A percentile compares a stretch with the other conserved stretches of the same genome.
Conservation (phyloP, 129 eudicot genomes). For the Chrysanthemum seticuspe region DNA sequence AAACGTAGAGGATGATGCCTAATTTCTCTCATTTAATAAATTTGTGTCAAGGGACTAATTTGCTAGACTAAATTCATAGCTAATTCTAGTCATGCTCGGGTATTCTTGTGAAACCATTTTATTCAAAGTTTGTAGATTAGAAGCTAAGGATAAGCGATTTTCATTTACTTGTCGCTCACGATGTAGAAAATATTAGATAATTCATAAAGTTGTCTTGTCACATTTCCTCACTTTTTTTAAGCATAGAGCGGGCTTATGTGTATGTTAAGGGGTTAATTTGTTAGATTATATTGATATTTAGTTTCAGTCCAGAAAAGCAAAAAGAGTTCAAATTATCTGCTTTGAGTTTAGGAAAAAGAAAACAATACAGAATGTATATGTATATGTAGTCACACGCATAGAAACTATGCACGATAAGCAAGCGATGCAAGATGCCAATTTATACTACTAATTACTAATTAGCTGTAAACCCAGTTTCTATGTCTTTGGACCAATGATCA, state of each 20-base stretch:
- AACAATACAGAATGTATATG: not conserved
- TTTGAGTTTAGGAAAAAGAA: not conserved
- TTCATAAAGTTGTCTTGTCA: not conserved
- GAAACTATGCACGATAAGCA: not conserved
- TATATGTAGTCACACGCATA: not conserved
- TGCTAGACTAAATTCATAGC: too few species aligned
- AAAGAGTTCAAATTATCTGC: conserved; percentile 1
- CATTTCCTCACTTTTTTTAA: not conserved
- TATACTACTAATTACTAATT: not conserved
- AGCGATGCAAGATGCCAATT: not conserved
- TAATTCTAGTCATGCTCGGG: too few species aligned
- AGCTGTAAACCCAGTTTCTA: conserved; percentile 7
- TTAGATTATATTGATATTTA: conserved; percentile 11
- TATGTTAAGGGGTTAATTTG: not conserved
- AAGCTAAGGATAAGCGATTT: not conserved
- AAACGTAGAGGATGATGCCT: too few species aligned
- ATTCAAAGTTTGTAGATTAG: not conserved
- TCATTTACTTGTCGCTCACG: not conserved
- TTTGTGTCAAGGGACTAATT: too few species aligned
- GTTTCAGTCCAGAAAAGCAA: conserved; percentile 8
- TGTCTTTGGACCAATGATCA: not conserved
- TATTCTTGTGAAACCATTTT: too few species aligned
- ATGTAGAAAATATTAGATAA: not conserved
- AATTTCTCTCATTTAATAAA: too few species aligned
- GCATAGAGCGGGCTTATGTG: not conserved